These are phyloP conservation scores for Cucumis hystrix DNA, from an alignment of 306 rosid genomes.

Conservation along the genomic window DNA sequence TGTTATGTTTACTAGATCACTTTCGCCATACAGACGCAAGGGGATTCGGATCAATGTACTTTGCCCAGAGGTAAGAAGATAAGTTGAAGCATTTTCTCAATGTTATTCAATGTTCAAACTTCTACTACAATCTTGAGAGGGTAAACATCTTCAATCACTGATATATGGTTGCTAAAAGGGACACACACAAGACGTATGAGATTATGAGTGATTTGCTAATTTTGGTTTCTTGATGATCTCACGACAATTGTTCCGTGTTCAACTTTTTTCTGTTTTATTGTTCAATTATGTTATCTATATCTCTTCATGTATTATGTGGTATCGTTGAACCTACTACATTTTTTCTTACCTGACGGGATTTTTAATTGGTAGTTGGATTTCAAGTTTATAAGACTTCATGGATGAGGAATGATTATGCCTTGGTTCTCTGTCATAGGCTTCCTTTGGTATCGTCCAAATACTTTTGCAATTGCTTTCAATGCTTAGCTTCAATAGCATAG, in stretches of 20 bases:
- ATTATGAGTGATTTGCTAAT: neutral
- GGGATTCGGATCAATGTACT: constrained; percentile 92
- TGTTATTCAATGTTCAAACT: neutral
- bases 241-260: neutral
- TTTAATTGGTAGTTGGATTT: neutral
- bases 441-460: neutral
- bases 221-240: neutral
- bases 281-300: neutral
- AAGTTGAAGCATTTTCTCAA: neutral
- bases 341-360: neutral
- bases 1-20: constrained; percentile 82
- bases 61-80: constrained; percentile 77
- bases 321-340: neutral
- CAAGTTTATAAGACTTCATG: neutral
- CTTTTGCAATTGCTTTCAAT: neutral
- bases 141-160: neutral
- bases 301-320: neutral
- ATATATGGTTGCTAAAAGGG: neutral
- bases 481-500: neutral
- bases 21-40: constrained; percentile 35
- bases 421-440: neutral
- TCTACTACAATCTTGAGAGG: neutral
- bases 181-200: neutral
- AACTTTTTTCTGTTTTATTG: neutral
- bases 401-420: neutral